Conservation (phyloP, 2,329 filamentous ascomycete genomes). For the Apiospora marii region DNA sequence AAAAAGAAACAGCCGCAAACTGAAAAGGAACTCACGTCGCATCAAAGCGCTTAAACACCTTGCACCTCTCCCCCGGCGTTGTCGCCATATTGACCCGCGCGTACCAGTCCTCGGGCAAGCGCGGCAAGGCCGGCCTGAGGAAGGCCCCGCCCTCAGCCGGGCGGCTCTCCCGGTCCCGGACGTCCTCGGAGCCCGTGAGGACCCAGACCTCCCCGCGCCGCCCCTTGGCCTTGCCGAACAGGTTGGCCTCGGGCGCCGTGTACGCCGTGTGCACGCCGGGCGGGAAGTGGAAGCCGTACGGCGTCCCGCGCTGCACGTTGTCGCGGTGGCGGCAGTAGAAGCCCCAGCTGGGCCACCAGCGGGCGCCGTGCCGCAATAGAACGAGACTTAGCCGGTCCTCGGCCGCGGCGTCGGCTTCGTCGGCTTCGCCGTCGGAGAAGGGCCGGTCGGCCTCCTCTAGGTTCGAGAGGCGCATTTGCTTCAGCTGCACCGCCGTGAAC, state of each 20-base stretch:
- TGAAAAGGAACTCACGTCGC: background rate
- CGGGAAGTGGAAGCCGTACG: slow-evolving; percentile 1
- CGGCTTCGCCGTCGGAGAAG: no score
- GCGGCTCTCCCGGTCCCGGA: background rate
- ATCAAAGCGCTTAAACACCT: background rate
- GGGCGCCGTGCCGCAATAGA: background rate
- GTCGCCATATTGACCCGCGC: background rate
- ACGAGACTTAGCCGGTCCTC: background rate
- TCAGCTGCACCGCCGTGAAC: slow-evolving; percentile 21
- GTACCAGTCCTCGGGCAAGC: background rate
- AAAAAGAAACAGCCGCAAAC: background rate
- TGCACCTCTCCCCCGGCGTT: slow-evolving; percentile 2
- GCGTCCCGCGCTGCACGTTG: background rate
- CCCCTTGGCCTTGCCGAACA: background rate
- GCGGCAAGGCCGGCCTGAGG: background rate
- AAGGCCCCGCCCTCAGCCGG: background rate
- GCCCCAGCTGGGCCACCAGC: slow-evolving; percentile 13
- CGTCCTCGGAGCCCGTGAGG: background rate
- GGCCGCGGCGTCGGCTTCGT: no score
- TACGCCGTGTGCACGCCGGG: slow-evolving; percentile 7
- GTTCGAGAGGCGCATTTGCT: slow-evolving; percentile 19
- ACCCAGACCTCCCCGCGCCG: background rate
- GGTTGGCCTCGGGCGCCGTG: background rate
- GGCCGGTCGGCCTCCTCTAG: background rate
- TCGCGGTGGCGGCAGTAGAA: background rate